Conservation (phyloP, 108 stramenopile genomes). For the Stephanodiscus triporus region DNA sequence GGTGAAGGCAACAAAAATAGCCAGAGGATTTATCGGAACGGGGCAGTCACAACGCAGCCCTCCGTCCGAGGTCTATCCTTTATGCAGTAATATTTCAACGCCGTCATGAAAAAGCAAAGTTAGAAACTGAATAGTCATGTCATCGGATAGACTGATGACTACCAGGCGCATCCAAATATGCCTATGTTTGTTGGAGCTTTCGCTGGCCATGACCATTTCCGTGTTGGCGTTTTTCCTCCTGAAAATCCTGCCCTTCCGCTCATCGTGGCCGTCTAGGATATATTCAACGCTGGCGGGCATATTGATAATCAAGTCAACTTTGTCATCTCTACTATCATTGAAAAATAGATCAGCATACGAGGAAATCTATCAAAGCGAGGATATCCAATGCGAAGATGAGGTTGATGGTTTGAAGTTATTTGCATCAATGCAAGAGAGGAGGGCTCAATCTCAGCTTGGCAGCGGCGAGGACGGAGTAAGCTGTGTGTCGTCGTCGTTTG, state of each 20-base stretch:
- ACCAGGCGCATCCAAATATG: conserved; percentile 14
- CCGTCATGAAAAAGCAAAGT: too few relatives aligned
- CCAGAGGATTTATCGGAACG: too few relatives aligned
- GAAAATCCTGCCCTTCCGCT: conserved; percentile 8
- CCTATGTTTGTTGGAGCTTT: conserved; percentile 28
- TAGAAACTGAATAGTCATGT: neutral
- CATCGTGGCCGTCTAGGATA: conserved; percentile 15
- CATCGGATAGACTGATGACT: neutral
- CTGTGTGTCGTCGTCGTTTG: neutral
- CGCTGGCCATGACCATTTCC: conserved; percentile 17
- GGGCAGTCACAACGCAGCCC: too few relatives aligned
- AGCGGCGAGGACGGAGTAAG: conserved; percentile 6
- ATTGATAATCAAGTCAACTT: conserved; percentile 18
- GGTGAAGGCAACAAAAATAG: too few relatives aligned
- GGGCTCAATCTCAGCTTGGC: neutral
- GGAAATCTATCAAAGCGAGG: neutral
- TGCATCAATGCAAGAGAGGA: conserved; percentile 10
- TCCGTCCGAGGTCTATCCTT: too few relatives aligned
- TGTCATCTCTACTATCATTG: conserved; percentile 3
- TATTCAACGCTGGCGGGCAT: conserved; percentile 19
- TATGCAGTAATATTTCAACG: too few relatives aligned
- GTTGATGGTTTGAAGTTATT: conserved; percentile 18
- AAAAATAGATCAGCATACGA: conserved; percentile 9
- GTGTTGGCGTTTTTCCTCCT: neutral
- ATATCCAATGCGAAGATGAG: conserved; percentile 4